Evolutionary conservation across 2,329 filamentous ascomycete species (phyloP).

Genomic region (Venturia effusa): DNA sequence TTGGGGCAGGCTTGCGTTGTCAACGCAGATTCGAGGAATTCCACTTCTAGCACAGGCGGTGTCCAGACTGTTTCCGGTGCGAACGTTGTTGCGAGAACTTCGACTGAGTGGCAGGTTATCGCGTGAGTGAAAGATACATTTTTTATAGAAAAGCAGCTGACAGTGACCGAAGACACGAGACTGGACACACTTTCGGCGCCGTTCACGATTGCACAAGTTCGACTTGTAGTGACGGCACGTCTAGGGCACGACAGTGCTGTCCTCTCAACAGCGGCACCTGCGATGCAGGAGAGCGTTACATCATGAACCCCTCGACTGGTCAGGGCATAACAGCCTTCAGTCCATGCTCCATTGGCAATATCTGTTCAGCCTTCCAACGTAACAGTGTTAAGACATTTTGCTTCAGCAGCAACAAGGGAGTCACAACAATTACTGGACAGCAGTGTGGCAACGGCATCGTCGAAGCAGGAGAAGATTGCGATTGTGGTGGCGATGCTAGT

Average conservation of each 20-base stretch:
- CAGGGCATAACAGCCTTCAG: constrained; percentile 69
- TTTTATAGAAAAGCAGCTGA: not conserved
- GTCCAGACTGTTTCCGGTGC: constrained; percentile 69
- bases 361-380: constrained; percentile 74
- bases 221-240: constrained; percentile 55
- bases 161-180: constrained; percentile 50
- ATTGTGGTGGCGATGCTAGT: constrained; percentile 68
- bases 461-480: constrained; percentile 86
- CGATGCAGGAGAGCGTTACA: constrained; percentile 66
- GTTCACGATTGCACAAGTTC: constrained; percentile 76
- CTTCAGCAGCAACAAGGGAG: constrained; percentile 73
- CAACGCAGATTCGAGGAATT: constrained; percentile 37
- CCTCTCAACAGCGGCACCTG: constrained; percentile 59
- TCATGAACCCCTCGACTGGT: constrained; percentile 92
- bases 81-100: constrained; percentile 79
- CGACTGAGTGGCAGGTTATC: constrained; percentile 88
- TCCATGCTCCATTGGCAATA: constrained; percentile 81
- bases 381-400: constrained; percentile 68
- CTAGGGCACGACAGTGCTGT: constrained; percentile 61
- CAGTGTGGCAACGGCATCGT: constrained; percentile 97
- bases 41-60: constrained; percentile 23
- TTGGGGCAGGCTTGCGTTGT: constrained; percentile 73
- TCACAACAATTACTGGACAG: constrained; percentile 69
- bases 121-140: constrained; percentile 34
- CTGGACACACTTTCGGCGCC: constrained; percentile 88